A percentile compares a stretch with the other conserved stretches of the same genome.
Conservation (phyloP, 768 basidiomycete species). For the Bullera alba region DNA sequence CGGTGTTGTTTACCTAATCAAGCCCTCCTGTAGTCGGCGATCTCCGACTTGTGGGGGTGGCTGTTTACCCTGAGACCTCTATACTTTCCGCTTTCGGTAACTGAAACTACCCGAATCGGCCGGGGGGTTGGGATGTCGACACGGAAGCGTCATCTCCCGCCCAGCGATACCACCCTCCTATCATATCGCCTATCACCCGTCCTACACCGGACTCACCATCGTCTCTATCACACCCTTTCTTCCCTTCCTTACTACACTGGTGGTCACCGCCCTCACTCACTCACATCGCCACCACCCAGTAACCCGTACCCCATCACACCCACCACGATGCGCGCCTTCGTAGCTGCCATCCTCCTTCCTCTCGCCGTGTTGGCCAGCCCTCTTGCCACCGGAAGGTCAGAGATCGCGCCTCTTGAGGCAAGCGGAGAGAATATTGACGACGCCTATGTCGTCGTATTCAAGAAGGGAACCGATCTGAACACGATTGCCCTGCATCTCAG, state of each 20-base stretch:
- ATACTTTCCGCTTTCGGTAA: too few species aligned
- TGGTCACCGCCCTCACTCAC: not conserved
- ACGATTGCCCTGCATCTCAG: slow-evolving; percentile 64
- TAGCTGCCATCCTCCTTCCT: slow-evolving; percentile 22
- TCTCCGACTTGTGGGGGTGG: too few species aligned
- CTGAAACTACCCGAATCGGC: too few species aligned
- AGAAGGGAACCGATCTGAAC: slow-evolving; percentile 57
- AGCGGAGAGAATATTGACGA: slow-evolving; percentile 49
- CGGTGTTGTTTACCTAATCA: too few species aligned
- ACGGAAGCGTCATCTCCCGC: slow-evolving; percentile 4
- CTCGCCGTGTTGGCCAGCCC: slow-evolving; percentile 27
- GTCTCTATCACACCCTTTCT: slow-evolving; percentile 3
- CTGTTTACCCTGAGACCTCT: too few species aligned
- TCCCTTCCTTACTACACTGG: not conserved
- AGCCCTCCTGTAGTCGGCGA: too few species aligned
- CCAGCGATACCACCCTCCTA: not conserved
- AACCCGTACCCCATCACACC: too few species aligned
- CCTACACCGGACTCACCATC: slow-evolving; percentile 2
- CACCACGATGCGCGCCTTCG: slow-evolving; percentile 23
- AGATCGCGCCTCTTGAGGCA: slow-evolving; percentile 38
- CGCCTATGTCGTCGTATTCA: slow-evolving; percentile 91
- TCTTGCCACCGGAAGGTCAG: slow-evolving; percentile 11
- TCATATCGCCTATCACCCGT: slow-evolving; percentile 2
- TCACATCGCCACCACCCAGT: not conserved
- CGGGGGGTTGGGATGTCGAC: not conserved